A percentile compares a stretch with the other conserved stretches of the same genome.
Conservation (phyloP, 257 asterid species). For the Euphrasia confusa region DNA sequence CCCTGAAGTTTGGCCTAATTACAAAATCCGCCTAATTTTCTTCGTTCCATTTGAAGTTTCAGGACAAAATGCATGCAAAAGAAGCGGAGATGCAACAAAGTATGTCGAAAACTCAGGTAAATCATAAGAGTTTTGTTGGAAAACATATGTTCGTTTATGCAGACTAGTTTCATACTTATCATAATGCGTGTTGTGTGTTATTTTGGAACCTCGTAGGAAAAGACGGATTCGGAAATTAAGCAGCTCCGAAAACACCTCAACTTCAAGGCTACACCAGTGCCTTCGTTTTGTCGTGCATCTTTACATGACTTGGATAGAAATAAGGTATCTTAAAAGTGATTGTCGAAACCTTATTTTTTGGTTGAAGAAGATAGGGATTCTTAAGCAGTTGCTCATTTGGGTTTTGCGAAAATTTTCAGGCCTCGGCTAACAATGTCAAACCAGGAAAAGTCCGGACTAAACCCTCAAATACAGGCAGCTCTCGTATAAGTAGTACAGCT, state of each 20-base stretch:
- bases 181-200: not conserved
- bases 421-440: conserved; percentile 23
- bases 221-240: conserved; percentile 50
- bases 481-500: conserved; percentile 10
- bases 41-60: conserved; percentile 22
- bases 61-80: conserved; percentile 42
- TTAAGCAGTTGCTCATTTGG: conserved; percentile 1
- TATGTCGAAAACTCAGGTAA: conserved; percentile 49
- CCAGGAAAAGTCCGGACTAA: conserved; percentile 31
- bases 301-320: conserved; percentile 28
- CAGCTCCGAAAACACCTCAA: conserved; percentile 53
- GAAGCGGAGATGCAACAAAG: conserved; percentile 43
- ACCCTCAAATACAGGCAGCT: not conserved
- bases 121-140: not conserved
- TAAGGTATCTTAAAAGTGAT: conserved; percentile 37
- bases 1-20: not conserved
- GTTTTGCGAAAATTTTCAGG: conserved; percentile 30
- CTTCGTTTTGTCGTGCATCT: conserved; percentile 42
- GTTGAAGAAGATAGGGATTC: not conserved
- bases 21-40: not conserved
- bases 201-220: conserved; percentile 41
- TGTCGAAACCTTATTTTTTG: not conserved
- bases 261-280: conserved; percentile 78
- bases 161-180: conserved; percentile 1
- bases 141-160: not conserved